Conservation (phyloP, 208 protist species). For the Leishmania martiniquensis region DNA sequence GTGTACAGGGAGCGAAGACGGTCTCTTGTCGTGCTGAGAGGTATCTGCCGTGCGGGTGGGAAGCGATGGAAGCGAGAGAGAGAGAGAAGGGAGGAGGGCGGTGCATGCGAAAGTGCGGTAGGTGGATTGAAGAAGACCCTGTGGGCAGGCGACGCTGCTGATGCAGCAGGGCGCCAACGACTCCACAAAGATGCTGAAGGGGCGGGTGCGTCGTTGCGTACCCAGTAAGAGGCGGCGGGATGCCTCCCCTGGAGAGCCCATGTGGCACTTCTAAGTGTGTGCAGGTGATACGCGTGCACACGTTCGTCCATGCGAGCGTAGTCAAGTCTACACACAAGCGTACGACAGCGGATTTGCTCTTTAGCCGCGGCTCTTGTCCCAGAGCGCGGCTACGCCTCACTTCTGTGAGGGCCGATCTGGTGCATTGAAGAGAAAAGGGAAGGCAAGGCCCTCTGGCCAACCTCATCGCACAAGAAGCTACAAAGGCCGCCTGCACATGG, state of each 20-base stretch:
- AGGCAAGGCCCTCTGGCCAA: background rate
- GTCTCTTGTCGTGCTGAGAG: conserved; percentile 1
- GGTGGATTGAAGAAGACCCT: background rate
- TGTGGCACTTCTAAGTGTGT: background rate
- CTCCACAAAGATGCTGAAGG: background rate
- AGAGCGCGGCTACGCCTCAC: background rate
- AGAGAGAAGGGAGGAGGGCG: background rate
- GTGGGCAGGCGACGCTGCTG: background rate
- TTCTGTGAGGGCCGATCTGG: background rate
- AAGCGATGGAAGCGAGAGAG: conserved; percentile 3
- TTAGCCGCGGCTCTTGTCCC: background rate
- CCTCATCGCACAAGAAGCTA: background rate
- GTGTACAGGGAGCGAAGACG: conserved; percentile 8
- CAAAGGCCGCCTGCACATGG: background rate
- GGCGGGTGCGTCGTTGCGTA: background rate
- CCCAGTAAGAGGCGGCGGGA: background rate
- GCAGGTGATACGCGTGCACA: background rate
- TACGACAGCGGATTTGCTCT: background rate
- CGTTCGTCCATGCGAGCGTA: background rate
- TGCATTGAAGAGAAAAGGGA: background rate
- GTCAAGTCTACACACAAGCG: background rate
- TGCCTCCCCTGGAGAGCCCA: background rate
- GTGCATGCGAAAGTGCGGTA: no score
- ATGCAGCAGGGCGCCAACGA: background rate
- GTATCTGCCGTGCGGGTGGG: background rate